phyloP scores from a whole-genome alignment of 306 rosid genomes.

The Corylus heterophylla region DNA sequence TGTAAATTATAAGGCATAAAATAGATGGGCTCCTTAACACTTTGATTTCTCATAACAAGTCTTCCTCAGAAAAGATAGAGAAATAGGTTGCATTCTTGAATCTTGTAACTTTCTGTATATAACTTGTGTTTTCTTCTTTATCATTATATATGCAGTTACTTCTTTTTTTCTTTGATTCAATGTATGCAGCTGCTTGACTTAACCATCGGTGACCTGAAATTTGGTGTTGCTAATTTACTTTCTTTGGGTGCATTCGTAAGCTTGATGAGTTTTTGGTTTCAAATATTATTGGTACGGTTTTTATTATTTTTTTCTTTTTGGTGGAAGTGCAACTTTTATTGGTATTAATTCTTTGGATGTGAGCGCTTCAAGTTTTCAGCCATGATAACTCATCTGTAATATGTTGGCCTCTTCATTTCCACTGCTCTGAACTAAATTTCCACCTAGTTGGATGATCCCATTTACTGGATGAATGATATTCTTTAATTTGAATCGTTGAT shows the following conservation, averaged over 20 bases:
- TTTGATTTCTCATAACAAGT: neutral
- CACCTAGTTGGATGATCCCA: neutral
- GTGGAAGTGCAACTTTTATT: neutral
- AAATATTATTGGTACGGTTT: neutral
- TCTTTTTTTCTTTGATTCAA: no score
- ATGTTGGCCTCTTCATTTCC: neutral
- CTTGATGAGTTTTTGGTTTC: neutral
- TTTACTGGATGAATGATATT: neutral
- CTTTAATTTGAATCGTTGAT: neutral
- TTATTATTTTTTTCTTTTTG: no score
- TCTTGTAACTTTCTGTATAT: neutral
- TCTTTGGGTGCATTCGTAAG: conserved; percentile 1
- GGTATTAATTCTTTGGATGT: neutral
- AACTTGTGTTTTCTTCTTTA: neutral
- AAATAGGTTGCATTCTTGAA: neutral
- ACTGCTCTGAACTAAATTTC: neutral
- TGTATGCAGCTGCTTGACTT: neutral
- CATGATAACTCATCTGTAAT: neutral
- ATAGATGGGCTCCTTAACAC: neutral
- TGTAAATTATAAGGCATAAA: neutral
- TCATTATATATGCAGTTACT: neutral
- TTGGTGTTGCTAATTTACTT: neutral
- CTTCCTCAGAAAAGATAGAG: neutral
- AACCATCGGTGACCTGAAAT: neutral
- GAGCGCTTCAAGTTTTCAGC: neutral